phyloP scores from a whole-genome alignment of 306 rosid genomes.

The Hippophae gyantsensis region DNA sequence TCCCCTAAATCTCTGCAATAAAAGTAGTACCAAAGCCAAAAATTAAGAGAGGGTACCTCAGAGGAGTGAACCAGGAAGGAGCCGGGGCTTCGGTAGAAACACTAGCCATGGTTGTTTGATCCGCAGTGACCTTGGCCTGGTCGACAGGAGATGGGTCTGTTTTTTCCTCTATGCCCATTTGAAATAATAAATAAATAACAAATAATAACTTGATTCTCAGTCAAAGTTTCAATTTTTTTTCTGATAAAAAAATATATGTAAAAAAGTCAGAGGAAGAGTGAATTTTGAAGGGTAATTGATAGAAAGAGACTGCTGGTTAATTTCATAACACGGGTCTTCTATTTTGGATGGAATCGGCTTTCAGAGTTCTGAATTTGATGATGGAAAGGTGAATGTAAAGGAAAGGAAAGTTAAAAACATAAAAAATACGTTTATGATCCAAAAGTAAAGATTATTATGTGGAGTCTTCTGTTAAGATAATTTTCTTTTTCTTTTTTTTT shows the following conservation, averaged over 20 bases:
- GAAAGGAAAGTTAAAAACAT: too few relatives aligned
- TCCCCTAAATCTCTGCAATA: slow-evolving; percentile 5
- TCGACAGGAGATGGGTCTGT: slow-evolving; percentile 12
- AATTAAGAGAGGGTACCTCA: slow-evolving; percentile 31
- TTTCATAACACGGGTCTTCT: too few relatives aligned
- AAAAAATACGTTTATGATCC: too few relatives aligned
- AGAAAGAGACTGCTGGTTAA: too few relatives aligned
- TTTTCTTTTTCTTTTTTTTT: too few relatives aligned
- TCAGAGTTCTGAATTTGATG: too few relatives aligned
- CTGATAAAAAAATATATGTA: background rate
- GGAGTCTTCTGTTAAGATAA: too few relatives aligned
- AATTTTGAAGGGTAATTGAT: too few relatives aligned
- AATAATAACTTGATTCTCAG: background rate
- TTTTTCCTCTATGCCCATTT: slow-evolving; percentile 15
- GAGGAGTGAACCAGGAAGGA: slow-evolving; percentile 77
- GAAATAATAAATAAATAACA: background rate
- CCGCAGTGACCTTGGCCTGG: slow-evolving; percentile 15
- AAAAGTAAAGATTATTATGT: too few relatives aligned
- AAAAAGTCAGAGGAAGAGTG: too few relatives aligned
- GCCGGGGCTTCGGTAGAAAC: slow-evolving; percentile 33
- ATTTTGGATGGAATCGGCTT: too few relatives aligned
- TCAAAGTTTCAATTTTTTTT: background rate
- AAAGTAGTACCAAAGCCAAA: background rate
- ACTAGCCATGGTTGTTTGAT: slow-evolving; percentile 14
- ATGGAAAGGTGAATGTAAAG: too few relatives aligned